Conservation (phyloP, 768 basidiomycete species). For the Artomyces pyxidatus region DNA sequence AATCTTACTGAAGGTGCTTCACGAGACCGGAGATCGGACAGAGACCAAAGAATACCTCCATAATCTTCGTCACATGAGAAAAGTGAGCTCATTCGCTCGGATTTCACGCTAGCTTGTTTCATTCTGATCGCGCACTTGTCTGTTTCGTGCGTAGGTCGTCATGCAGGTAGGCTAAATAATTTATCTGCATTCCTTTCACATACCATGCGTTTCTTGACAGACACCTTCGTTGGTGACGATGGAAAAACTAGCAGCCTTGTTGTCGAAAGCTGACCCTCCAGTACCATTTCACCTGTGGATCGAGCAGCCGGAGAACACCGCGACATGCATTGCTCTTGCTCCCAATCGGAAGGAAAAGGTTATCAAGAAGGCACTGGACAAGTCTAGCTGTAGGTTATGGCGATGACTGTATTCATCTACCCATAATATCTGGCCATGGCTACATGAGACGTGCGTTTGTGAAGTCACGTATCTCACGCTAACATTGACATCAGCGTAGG, state of each 20-base stretch:
- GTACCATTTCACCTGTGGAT: slow-evolving; percentile 33
- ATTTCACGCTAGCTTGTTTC: neutral
- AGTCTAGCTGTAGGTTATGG: slow-evolving; percentile 33
- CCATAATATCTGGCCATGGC: too few species aligned
- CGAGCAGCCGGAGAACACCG: slow-evolving; percentile 35
- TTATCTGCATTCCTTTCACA: neutral
- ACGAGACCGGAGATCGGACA: slow-evolving; percentile 29
- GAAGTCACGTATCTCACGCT: too few species aligned
- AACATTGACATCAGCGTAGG: too few species aligned
- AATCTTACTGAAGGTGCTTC: slow-evolving; percentile 25
- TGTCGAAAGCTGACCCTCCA: neutral
- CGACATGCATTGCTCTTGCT: slow-evolving; percentile 36
- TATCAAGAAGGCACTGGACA: slow-evolving; percentile 35
- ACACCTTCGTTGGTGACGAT: neutral
- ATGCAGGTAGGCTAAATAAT: slow-evolving; percentile 27
- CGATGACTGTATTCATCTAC: too few species aligned
- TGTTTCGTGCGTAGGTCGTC: slow-evolving; percentile 24
- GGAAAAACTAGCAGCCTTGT: neutral
- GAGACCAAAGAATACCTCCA: slow-evolving; percentile 32
- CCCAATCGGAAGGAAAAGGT: slow-evolving; percentile 30
- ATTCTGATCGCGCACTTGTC: neutral
- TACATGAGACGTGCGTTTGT: too few species aligned
- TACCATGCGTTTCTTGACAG: neutral
- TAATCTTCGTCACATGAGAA: slow-evolving; percentile 33
- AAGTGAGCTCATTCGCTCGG: slow-evolving; percentile 21